phyloP scores from a whole-genome alignment of 352 stramenopile species.

The Hyaloperonospora brassicae region DNA sequence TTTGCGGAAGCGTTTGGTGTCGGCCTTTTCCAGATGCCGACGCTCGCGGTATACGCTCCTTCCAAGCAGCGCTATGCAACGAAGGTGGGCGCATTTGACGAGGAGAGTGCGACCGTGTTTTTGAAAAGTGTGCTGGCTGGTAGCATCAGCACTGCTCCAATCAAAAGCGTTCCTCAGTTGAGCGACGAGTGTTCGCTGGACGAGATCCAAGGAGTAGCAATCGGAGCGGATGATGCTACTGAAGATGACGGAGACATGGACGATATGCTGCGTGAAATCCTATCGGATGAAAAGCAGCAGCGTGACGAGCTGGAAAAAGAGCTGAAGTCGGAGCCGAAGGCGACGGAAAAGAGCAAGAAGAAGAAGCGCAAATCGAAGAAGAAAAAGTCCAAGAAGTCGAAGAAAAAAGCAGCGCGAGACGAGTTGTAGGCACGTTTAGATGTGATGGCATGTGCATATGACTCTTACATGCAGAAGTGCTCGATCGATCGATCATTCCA shows the following conservation, averaged over 20 bases:
- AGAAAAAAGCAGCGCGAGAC: slow-evolving; percentile 42
- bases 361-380: slow-evolving; percentile 46
- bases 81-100: slow-evolving; percentile 62
- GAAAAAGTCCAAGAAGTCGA: slow-evolving; percentile 52
- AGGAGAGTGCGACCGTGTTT: slow-evolving; percentile 45
- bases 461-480: not conserved
- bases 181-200: slow-evolving; percentile 43
- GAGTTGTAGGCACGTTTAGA: slow-evolving; percentile 32
- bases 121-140: slow-evolving; percentile 58
- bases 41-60: slow-evolving; percentile 65
- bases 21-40: slow-evolving; percentile 69
- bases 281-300: slow-evolving; percentile 57
- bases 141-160: slow-evolving; percentile 48
- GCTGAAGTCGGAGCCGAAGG: slow-evolving; percentile 24
- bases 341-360: slow-evolving; percentile 35
- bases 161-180: slow-evolving; percentile 34
- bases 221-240: slow-evolving; percentile 8
- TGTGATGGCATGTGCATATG: too few relatives aligned
- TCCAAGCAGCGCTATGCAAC: slow-evolving; percentile 61
- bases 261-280: slow-evolving; percentile 67
- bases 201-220: slow-evolving; percentile 32
- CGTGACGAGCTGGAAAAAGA: slow-evolving; percentile 45
- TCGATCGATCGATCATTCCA: not conserved
- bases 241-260: slow-evolving; percentile 54
- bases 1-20: slow-evolving; percentile 66